A percentile compares a stretch with the other conserved stretches of the same genome.
These are phyloP conservation scores for Populus tremula DNA, from an alignment of 345 rosid genomes.

Conservation along the genomic window DNA sequence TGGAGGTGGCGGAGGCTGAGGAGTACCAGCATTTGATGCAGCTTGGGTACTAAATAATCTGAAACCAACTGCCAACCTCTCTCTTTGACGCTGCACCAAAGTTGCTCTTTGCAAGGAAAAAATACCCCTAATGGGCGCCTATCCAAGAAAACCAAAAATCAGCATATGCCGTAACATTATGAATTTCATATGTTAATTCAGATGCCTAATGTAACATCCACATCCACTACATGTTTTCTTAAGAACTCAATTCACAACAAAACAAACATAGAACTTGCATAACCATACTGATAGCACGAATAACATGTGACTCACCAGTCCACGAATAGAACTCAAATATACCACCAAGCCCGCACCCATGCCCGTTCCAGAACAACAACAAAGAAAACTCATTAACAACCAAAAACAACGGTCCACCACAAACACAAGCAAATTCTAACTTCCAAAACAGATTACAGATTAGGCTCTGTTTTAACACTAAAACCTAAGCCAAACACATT, in stretches of 20 bases:
- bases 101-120: slow-evolving; percentile 60
- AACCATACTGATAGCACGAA: not conserved
- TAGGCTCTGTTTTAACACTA: no score
- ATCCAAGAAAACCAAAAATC: not conserved
- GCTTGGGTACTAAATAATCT: slow-evolving; percentile 79
- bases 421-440: not conserved
- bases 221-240: not conserved
- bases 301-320: not conserved
- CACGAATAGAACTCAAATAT: not conserved
- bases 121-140: slow-evolving; percentile 85
- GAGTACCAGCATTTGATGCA: slow-evolving; percentile 52
- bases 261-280: not conserved
- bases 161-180: not conserved
- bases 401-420: not conserved
- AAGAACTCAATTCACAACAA: not conserved
- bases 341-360: not conserved
- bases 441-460: not conserved
- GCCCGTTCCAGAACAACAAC: not conserved
- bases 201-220: not conserved
- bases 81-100: slow-evolving; percentile 38
- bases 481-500: no score
- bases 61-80: slow-evolving; percentile 42
- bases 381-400: not conserved
- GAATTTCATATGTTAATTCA: not conserved
- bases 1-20: slow-evolving; percentile 57